Percentiles rank a stretch among this genome's conserved stretches.
Conservation (phyloP, 805 yeast species). For the Ogataea trehalophila region DNA sequence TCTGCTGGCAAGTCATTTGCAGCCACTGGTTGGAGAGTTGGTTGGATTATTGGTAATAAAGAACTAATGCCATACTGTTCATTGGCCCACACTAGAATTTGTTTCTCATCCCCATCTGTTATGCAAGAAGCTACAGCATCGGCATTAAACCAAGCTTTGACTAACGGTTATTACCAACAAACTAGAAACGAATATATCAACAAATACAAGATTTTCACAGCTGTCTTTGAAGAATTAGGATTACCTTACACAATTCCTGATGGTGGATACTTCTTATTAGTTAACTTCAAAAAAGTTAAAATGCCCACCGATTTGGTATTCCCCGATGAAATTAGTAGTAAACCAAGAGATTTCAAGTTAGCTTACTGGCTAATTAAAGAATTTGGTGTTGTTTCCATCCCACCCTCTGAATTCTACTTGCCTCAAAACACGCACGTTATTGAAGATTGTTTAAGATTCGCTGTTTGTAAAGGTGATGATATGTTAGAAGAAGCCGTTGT, state of each 20-base stretch:
- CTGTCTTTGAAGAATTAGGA: conserved; percentile 79
- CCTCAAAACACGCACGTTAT: conserved; percentile 68
- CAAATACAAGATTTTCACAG: conserved; percentile 70
- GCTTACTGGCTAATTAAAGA: conserved; percentile 93
- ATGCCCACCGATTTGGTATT: conserved; percentile 60
- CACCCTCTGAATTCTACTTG: conserved; percentile 91
- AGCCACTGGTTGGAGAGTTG: conserved; percentile 99
- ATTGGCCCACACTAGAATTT: conserved; percentile 90
- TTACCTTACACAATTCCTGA: conserved; percentile 88
- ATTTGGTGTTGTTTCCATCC: conserved; percentile 92
- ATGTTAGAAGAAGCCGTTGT: conserved; percentile 77
- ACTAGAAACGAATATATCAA: conserved; percentile 64
- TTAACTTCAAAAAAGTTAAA: conserved; percentile 76
- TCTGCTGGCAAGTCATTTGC: conserved; percentile 98
- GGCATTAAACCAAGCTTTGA: conserved; percentile 60
- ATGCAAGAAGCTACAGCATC: conserved; percentile 87
- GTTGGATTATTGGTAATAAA: conserved; percentile 90
- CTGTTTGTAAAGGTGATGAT: conserved; percentile 90
- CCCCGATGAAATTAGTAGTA: conserved; percentile 62
- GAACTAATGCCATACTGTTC: conserved; percentile 75
- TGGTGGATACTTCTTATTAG: conserved; percentile 91
- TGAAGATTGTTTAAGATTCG: conserved; percentile 85
- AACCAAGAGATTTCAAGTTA: conserved; percentile 80
- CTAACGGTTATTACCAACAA: conserved; percentile 59
- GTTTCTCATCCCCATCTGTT: conserved; percentile 88